These are phyloP conservation scores for Pilasporangium apinafurcum DNA, from an alignment of 352 stramenopile species.

Conservation along the genomic window DNA sequence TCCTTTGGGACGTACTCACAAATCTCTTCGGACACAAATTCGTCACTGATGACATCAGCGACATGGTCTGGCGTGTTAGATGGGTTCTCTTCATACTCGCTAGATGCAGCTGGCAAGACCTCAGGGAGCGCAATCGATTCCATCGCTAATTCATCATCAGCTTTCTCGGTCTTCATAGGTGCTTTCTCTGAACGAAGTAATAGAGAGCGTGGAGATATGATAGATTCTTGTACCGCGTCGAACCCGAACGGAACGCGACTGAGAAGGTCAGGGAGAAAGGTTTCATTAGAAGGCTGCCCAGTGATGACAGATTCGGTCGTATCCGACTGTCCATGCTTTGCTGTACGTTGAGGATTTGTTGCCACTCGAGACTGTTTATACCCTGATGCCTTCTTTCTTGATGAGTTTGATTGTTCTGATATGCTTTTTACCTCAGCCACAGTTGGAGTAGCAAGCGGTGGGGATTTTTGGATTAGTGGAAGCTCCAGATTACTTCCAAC, in stretches of 20 bases:
- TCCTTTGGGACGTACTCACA: background rate
- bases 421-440: constrained; percentile 1
- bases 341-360: background rate
- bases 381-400: constrained; percentile 2
- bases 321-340: background rate
- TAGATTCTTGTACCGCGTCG: constrained; percentile 4
- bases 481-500: no score
- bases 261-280: constrained; percentile 16
- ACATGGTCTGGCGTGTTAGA: background rate
- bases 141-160: background rate
- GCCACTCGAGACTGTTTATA: constrained; percentile 6
- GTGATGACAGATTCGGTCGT: background rate
- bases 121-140: constrained; percentile 2
- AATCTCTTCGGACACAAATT: constrained; percentile 8
- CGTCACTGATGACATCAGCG: background rate
- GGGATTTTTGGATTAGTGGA: constrained; percentile 1
- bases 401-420: background rate
- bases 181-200: constrained; percentile 1
- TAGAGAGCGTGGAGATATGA: background rate
- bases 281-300: no score
- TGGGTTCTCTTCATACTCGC: no score
- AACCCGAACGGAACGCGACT: constrained; percentile 16
- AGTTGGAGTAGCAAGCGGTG: background rate
- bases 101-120: background rate
- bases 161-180: constrained; percentile 1